Percentiles rank a stretch among this genome's conserved stretches.
Conservation (phyloP, 306 rosid genomes). For the Quercus ilex region DNA sequence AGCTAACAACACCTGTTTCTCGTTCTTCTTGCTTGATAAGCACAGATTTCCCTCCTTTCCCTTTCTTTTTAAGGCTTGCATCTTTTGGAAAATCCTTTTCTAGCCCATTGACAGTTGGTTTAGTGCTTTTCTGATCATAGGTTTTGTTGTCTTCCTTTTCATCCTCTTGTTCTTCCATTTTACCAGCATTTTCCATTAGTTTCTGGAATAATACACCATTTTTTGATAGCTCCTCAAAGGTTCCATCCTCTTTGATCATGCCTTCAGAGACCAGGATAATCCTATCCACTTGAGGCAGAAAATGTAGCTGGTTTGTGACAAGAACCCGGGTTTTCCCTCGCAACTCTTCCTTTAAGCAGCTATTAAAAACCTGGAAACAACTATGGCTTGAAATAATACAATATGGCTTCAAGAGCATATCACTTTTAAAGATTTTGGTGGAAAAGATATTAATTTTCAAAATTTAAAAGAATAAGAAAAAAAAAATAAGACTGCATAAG, state of each 20-base stretch:
- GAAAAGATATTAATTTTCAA: no score
- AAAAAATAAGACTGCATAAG: no score
- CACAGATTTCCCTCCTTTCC: slow-evolving; percentile 54
- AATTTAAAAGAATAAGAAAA: no score
- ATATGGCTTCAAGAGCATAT: slow-evolving; percentile 6
- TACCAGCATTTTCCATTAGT: slow-evolving; percentile 89
- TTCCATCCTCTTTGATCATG: slow-evolving; percentile 67
- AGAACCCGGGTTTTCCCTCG: slow-evolving; percentile 78
- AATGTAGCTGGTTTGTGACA: slow-evolving; percentile 92
- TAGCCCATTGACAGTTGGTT: slow-evolving; percentile 28
- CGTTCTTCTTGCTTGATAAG: slow-evolving; percentile 81
- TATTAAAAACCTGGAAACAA: slow-evolving; percentile 63
- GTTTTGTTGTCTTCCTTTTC: slow-evolving; percentile 23
- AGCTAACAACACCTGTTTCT: slow-evolving; percentile 82
- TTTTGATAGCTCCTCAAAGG: slow-evolving; percentile 78
- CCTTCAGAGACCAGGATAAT: slow-evolving; percentile 70
- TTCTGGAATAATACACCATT: slow-evolving; percentile 67
- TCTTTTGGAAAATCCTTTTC: slow-evolving; percentile 38
- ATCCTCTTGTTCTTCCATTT: slow-evolving; percentile 61
- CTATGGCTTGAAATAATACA: slow-evolving; percentile 6
- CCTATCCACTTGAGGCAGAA: slow-evolving; percentile 85
- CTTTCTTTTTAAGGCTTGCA: slow-evolving; percentile 39
- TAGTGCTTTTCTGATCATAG: slow-evolving; percentile 19
- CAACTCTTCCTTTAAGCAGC: slow-evolving; percentile 80
- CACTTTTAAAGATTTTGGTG: background rate